Evolutionary conservation across 345 rosid species (phyloP), one percentile per base, ranked within the genome.

Genomic region (Carallia brachiata): DNA sequence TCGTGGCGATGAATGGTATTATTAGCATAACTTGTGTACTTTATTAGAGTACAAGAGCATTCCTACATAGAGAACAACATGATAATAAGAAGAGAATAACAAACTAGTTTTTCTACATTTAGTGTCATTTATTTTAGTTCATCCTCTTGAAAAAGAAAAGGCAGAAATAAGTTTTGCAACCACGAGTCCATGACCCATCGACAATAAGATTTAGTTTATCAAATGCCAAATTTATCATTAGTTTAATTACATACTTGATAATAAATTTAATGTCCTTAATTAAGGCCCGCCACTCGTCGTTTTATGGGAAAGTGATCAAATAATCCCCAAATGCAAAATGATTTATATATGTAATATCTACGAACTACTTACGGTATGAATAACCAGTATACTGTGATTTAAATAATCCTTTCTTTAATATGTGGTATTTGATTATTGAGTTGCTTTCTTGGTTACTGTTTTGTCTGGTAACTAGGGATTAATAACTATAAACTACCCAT

Each of bases 1-100:
- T 78, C 30, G 37, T 65, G 75, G 79, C 62, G 77, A 71, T 79
- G 68, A n/a, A 61, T 65, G 56, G 55, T 70, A 67, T 62, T 18
- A 36, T 48, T 1, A 12, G 39, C 72, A 36, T 6, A 32, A 32
- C 2, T 32, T 32, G 34, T 32, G 34, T 4, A 23, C 23, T 23
- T 23, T 23, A 23, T 23, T 23, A 23, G 23, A 23, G 23, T 23
- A 23, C 23, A 23, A 23, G 23, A 23, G 23, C 23, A 23, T 23
- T 23, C 23, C 23, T 23, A 23, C 23, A 23, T 23, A 23, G 23
- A 23, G 23, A 23, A 23, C 23, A 23, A 23, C 23, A 23, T 23
- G 23, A 23, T 23, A 23, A 23, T 23, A 23, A 23, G 23, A 23
- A 23, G 23, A 23, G 23, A 23, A 23, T 23, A 23, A 23, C 23